These are phyloP conservation scores for Skeletonema marinoi DNA, from an alignment of 108 stramenopile genomes.

Conservation along the genomic window DNA sequence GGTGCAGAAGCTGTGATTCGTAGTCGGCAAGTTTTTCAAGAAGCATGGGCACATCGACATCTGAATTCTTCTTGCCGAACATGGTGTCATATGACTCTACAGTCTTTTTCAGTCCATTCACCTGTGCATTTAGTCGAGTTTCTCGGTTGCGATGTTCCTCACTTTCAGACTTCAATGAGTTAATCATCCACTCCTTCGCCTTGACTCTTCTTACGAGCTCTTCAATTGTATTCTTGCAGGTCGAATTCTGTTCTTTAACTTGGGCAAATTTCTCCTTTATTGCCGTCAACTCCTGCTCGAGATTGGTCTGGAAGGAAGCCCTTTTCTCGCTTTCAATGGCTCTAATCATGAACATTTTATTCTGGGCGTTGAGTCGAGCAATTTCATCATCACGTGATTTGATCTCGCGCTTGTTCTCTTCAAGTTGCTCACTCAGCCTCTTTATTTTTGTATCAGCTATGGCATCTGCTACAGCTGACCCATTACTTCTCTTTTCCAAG, in stretches of 20 bases:
- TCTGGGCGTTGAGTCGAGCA: constrained; percentile 4
- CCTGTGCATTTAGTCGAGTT: constrained; percentile 4
- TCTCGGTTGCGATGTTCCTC: constrained; percentile 33
- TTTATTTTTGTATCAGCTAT: constrained; percentile 4
- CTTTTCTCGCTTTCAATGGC: not conserved
- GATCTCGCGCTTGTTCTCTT: constrained; percentile 10
- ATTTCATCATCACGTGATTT: constrained; percentile 30
- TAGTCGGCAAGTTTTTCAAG: constrained; percentile 34
- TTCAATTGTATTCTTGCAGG: constrained; percentile 9
- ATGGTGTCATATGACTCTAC: constrained; percentile 30
- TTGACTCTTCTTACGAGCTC: constrained; percentile 25
- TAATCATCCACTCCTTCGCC: constrained; percentile 40
- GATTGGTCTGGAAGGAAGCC: not conserved
- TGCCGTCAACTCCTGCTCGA: constrained; percentile 14
- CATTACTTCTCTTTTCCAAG: not conserved
- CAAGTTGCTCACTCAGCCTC: constrained; percentile 13
- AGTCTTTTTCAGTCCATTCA: constrained; percentile 17
- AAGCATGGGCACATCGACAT: constrained; percentile 43
- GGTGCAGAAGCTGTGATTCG: constrained; percentile 4
- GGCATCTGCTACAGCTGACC: constrained; percentile 1
- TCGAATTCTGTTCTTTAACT: not conserved
- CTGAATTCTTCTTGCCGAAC: constrained; percentile 12
- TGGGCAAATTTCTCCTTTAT: constrained; percentile 1
- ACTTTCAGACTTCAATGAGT: constrained; percentile 29
- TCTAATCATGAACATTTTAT: constrained; percentile 3